A percentile compares a stretch with the other conserved stretches of the same genome.
Conservation (phyloP, 1,139 yeast genomes). For the Saccharomyces hybrid region DNA sequence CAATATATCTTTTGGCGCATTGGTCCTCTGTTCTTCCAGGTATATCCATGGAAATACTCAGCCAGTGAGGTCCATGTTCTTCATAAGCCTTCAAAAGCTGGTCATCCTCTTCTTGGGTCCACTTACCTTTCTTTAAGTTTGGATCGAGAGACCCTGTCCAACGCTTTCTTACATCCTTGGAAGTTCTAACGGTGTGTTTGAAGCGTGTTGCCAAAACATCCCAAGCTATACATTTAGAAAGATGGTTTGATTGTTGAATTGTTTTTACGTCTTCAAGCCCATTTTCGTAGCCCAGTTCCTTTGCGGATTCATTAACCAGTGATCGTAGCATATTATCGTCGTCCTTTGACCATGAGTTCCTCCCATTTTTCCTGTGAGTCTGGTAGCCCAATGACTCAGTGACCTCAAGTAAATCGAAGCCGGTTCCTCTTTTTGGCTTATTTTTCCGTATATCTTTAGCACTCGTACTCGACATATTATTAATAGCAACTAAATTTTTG, state of each 20-base stretch:
- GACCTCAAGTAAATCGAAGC: conserved; percentile 56
- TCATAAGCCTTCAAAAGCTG: conserved; percentile 55
- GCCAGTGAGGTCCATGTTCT: conserved; percentile 78
- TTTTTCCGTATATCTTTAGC: not conserved
- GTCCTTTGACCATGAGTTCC: conserved; percentile 62
- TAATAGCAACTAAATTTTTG: not conserved
- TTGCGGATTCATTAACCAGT: conserved; percentile 34
- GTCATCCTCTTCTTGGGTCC: conserved; percentile 83
- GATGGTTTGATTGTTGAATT: conserved; percentile 24
- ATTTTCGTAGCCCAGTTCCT: conserved; percentile 26
- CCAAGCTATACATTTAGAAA: conserved; percentile 43
- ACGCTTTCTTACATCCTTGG: conserved; percentile 65
- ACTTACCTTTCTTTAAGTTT: conserved; percentile 68
- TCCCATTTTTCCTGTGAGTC: conserved; percentile 53
- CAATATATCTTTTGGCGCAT: conserved; percentile 85
- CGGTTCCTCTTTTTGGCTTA: not conserved
- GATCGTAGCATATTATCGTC: conserved; percentile 48
- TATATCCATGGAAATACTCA: conserved; percentile 66
- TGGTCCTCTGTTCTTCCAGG: conserved; percentile 91
- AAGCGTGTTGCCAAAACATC: conserved; percentile 47
- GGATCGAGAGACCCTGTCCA: conserved; percentile 85
- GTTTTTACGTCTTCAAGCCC: conserved; percentile 31
- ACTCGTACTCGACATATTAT: not conserved
- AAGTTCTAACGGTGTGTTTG: conserved; percentile 41
- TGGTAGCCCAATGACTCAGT: conserved; percentile 72